Percentiles rank a stretch among this genome's conserved stretches.
Evolutionary conservation across 78 protist species (phyloP).

Genomic region (Mantamonas sphyraenae): DNA sequence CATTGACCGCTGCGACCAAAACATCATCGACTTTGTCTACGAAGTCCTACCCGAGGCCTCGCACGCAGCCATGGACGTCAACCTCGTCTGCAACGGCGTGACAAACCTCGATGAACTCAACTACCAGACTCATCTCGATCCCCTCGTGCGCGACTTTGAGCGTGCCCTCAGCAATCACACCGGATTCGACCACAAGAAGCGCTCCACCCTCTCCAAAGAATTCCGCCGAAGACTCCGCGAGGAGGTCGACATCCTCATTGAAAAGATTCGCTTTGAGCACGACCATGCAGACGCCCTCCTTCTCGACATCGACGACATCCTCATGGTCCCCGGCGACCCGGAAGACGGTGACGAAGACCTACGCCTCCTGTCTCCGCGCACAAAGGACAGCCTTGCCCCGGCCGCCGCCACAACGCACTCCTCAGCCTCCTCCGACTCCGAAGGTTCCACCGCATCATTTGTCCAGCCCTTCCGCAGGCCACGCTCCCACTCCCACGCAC

Average conservation of each 20-base stretch:
- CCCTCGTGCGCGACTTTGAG: too few relatives aligned
- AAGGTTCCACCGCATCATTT: neutral
- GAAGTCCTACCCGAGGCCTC: neutral
- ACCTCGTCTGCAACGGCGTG: neutral
- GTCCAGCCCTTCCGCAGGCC: neutral
- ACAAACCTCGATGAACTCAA: neutral
- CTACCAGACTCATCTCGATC: too few relatives aligned
- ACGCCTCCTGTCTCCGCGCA: neutral
- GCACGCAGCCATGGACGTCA: neutral
- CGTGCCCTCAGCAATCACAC: too few relatives aligned
- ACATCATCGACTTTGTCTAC: neutral
- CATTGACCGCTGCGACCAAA: too few relatives aligned
- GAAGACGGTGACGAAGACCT: neutral
- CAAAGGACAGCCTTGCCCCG: neutral
- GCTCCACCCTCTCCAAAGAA: too few relatives aligned
- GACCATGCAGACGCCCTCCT: too few relatives aligned
- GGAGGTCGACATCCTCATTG: too few relatives aligned
- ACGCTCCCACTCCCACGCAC: too few relatives aligned
- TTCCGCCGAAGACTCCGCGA: too few relatives aligned
- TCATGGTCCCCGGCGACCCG: neutral
- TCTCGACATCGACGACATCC: neutral
- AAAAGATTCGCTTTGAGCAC: too few relatives aligned
- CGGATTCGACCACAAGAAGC: too few relatives aligned
- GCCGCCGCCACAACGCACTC: neutral
- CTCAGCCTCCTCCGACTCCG: neutral